Evolutionary conservation across 1,139 yeast genomes (phyloP).

Genomic region (Yamadazyma oceani): DNA sequence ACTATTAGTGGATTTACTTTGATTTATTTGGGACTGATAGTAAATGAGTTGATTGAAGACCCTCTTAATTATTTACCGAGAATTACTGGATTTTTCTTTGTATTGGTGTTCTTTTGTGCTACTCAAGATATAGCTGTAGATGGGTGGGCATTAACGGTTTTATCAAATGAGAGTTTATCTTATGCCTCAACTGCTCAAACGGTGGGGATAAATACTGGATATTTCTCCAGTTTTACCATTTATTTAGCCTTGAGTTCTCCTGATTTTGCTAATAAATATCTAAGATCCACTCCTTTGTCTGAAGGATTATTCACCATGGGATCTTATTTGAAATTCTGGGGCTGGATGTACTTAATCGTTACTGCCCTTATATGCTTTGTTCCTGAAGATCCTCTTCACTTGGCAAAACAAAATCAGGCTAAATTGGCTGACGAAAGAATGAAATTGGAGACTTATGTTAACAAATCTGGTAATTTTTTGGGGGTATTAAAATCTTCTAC

Average conservation of each 20-base stretch:
- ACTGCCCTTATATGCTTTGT: constrained; percentile 63
- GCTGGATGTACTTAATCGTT: constrained; percentile 65
- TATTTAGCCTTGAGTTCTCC: constrained; percentile 89
- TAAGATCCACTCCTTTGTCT: constrained; percentile 60
- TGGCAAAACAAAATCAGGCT: constrained; percentile 39
- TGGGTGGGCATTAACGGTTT: constrained; percentile 95
- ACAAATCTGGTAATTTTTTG: constrained; percentile 24
- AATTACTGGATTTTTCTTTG: constrained; percentile 67
- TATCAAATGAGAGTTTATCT: constrained; percentile 77
- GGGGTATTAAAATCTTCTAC: constrained; percentile 26
- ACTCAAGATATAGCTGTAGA: constrained; percentile 99
- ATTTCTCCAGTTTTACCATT: constrained; percentile 86
- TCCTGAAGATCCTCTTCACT: constrained; percentile 66
- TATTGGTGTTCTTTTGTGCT: constrained; percentile 84
- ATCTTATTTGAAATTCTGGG: constrained; percentile 77
- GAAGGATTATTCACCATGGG: constrained; percentile 72
- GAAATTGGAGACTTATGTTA: constrained; percentile 19
- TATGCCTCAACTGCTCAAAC: constrained; percentile 98
- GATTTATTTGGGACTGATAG: constrained; percentile 57
- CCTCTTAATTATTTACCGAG: constrained; percentile 55
- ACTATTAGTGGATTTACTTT: constrained; percentile 69
- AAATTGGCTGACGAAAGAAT: constrained; percentile 35
- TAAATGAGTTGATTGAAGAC: constrained; percentile 55
- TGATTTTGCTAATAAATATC: constrained; percentile 85
- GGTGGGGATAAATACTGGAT: constrained; percentile 89